Evolutionary conservation across 805 yeast species (phyloP), one percentile per base, ranked within the genome.

Genomic region (Pichia manshurica): DNA sequence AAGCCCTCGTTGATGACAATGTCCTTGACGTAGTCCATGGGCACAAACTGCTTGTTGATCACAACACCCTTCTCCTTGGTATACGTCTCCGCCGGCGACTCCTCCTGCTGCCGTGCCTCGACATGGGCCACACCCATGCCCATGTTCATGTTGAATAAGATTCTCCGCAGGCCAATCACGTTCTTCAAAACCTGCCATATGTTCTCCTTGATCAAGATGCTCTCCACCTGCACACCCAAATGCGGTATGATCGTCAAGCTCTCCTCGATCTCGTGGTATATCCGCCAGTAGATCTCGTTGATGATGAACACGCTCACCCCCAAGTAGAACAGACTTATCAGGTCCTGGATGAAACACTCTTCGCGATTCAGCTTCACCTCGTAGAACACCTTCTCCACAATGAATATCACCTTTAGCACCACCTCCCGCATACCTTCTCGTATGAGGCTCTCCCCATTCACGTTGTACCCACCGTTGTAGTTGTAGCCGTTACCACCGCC

Each of bases 1-100:
- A 87, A 85, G 0, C 86, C 90, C 62, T 87, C 95, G 59, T 84
- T 84, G 22, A 87, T 80, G 0, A 84, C 76, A 10, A 86, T 62
- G 60, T 85, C 91, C 4, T 76, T 72, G 44, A 86, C 72, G 39
- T 69, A 69, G 40, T 73, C 75, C 34, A 71, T 64, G 0, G 89
- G 83, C 10, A 83, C 72, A 59, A 86, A 83, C 23, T 65, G 57
- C 44, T 55, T 56, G 41, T 52, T 51, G 10, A 54, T 21, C 5
- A 50, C 41, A 13, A 48, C 22, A 13, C 45, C 22, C 17, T 46
- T 31, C 12, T 39, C 29, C 29, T 25, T 25, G 29, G 10, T 25
- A 10, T 10, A 25, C 29, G 29, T 7, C 29, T 7, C 29, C 29
- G 29, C 29, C 29, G 29, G 10, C 29, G 29, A 25, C 29, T 7